Base-by-base conservation (phyloP, 768 basidiomycete genomes). In the Boletus rubroflammeus region DNA sequence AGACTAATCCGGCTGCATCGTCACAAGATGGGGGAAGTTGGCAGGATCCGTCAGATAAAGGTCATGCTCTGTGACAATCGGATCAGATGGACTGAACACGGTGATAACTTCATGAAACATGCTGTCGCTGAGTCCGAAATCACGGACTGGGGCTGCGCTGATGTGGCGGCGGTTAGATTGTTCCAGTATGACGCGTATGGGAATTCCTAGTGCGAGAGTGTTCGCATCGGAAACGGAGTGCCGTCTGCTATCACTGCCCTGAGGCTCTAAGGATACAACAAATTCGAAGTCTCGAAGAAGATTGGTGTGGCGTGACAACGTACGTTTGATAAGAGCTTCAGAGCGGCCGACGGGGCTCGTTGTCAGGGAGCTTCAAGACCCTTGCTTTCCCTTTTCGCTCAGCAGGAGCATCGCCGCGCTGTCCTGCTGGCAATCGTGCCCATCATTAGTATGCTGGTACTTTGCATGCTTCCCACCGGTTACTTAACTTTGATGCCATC, bases 41-140 rank as follows among this genome's bases (percentile, higher is more conserved):
- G 81, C 74, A 0, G 86, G 85, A 63, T 83, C 75, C 26, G 87
- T 88, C 60, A 90, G 69, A 40, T 72, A 63, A 82, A 89, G 17
- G 72, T 73, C 58, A 74, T 70, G 66, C 80, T 76, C 84, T 86
- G 55, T 36, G 45, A 42, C 14, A 23, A 47, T 15, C 41, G 28
- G 19, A 32, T 51, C 6, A 53, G 51, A 43, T 39, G 25, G 38
- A 42, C 45, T 32, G 8, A 45, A 41, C 36, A 41, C 32, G 28
- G n/a, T 25, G 32, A 29, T 2, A 58, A 8, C 28, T 29, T 9
- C 56, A 36, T 38, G 48, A 53, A 48, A 63, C 72, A 38, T 43
- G 86, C 87, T 38, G 78, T 75, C 35, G 86, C 79, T 4, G 84
- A 82, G 64, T 88, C 86, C 28, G 85, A 81, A 38, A 89, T 77